Evolutionary conservation across 768 basidiomycete genomes (phyloP).

Genomic region (Porpolomopsis calyptriformis): DNA sequence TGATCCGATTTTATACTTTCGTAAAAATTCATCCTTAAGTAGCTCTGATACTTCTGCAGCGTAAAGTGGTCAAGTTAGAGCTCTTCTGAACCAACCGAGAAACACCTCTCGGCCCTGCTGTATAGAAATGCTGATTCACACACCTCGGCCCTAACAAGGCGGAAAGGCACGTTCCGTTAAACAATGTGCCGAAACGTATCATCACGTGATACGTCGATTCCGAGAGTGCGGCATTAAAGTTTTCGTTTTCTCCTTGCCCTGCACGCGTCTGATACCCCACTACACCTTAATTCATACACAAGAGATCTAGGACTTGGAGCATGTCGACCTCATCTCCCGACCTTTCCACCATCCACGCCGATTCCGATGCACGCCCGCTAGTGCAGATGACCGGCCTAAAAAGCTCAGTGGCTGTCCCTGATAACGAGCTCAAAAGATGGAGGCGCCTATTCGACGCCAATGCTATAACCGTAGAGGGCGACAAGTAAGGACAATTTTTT

Average conservation of each 20-base stretch:
- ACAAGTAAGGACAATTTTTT: slow-evolving; percentile 51
- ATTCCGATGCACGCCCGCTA: slow-evolving; percentile 37
- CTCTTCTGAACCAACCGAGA: no score
- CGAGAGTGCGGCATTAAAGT: no score
- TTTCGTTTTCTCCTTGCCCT: slow-evolving; percentile 6
- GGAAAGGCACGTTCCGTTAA: no score
- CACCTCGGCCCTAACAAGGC: no score
- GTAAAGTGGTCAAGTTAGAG: no score
- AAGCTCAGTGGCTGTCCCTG: slow-evolving; percentile 56
- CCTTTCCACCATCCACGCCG: slow-evolving; percentile 45
- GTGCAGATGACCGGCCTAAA: slow-evolving; percentile 46
- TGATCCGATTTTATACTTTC: no score
- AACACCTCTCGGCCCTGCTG: no score
- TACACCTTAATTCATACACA: background rate
- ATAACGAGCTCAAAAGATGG: slow-evolving; percentile 84
- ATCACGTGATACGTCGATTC: no score
- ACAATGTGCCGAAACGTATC: no score
- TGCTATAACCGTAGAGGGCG: slow-evolving; percentile 64
- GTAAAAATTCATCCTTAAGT: no score
- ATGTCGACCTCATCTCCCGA: slow-evolving; percentile 33
- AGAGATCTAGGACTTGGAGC: slow-evolving; percentile 5
- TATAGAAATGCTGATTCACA: no score
- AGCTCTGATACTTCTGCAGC: no score
- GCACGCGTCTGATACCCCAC: background rate
- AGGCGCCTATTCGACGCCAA: slow-evolving; percentile 77